Base-by-base conservation (phyloP, 108 stramenopile species). In the Pseudonitzschia delicatissima region DNA sequence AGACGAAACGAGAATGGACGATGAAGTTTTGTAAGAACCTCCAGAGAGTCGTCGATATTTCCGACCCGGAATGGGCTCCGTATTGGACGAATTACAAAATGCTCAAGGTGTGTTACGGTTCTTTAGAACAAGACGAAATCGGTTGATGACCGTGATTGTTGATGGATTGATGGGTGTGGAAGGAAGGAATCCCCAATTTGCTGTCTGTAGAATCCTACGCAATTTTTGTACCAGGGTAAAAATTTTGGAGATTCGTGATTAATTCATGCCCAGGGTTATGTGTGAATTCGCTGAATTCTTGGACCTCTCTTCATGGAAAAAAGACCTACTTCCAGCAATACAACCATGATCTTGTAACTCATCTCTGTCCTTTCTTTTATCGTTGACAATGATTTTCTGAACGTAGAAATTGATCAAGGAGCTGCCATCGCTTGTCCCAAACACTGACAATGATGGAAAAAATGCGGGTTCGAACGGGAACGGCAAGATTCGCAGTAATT, bases 21-120 rank as follows among this genome's bases (percentile, higher is more conserved):
- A 92, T 92, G 91, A 92, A 92, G 76, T 92, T 92, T 75, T 92
- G 91, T 79, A 87, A 87, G 70, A 89, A 89, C 65, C 77, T 93
- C 6, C 88, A 90, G 63, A 69, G 83, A 29, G 84, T 93, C 0
- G 83, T 90, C n/a, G 88, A 93, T 45, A 82, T 89, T 27, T 90
- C 91, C 2, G 87, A 93, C 59, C 88, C 88, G 28, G 87, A 86
- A 79, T 93, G 88, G 88, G 80, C 87, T 20, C 92, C 92, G 0
- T 93, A 85, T 65, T 93, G 88, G 89, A 82, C 83, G 26, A 88
- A 93, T 62, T 93, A 93, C 74, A 93, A 93, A 63, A 88, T 87
- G 87, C 84, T 93, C 29, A 93, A 91, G 81, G 81, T 82, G 42
- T 26, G 82, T 48, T 61, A 26, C 33, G 20, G n/a, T n/a, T n/a